Evolutionary conservation across 306 rosid genomes (phyloP), one percentile per base, ranked within the genome.

Genomic region (Datisca glomerata): DNA sequence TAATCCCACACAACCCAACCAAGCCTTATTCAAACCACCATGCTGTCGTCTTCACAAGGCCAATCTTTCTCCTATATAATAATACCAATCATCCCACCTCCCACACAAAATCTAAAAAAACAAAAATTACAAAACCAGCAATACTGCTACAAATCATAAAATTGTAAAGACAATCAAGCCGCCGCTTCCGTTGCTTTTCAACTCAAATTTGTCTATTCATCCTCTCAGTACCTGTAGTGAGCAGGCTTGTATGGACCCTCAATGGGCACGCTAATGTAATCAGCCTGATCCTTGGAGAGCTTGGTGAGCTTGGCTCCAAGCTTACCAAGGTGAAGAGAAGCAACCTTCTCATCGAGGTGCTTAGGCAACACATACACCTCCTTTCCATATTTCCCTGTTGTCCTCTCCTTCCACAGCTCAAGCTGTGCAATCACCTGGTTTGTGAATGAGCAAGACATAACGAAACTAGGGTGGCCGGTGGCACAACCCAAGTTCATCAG

Each of bases 401-500:
- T 8, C 74, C 43, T 77, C 81, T 91, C 98, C 0, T 78, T 91
- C 98, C 98, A 91, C 29, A 91, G 59, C 71, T 91, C 98, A 22
- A 91, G 80, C 55, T 91, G 98, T 13, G 98, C 98, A 52, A 91
- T 91, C 24, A 91, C 96, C 40, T 91, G 98, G 72, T 91, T 91
- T 4, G 98, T 84, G 74, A 91, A 91, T 3, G 98, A 91, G 67
- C 98, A 91, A 3, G 98, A 91, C 98, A 91, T 91, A 51, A 91
- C 98, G 11, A 91, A 91, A 59, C 98, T 89, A 2, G 98, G 98
- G 72, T 91, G 98, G 1, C 98, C 98, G 0, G 98, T 89, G 43
- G 98, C 98, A 42, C 98, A 89, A 2, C 98, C 98, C 74, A 84
- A 64, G 86, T 91, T 91, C 98, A 91, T 91, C 61, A 89, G 73